Evolutionary conservation across 2,329 filamentous ascomycete species (phyloP).

Genomic region (Neopestalotiopsis clavispora): DNA sequence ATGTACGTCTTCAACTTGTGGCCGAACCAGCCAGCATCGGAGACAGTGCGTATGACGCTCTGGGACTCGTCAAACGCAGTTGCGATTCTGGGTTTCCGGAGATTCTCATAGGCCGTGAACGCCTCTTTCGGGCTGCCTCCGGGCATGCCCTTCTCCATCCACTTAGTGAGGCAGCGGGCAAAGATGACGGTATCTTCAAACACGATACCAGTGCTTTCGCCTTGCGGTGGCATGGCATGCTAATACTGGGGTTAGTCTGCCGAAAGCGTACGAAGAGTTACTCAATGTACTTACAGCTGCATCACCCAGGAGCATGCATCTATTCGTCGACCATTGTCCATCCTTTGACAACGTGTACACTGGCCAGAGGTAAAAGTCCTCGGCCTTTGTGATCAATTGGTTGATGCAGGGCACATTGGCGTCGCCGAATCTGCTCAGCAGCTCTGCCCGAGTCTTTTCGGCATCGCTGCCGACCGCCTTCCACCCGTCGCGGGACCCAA

Average conservation of each 20-base stretch:
- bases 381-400: slow-evolving; percentile 6
- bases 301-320: slow-evolving; percentile 18
- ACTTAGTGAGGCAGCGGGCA: slow-evolving; percentile 16
- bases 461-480: slow-evolving; percentile 19
- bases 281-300: slow-evolving; percentile 2
- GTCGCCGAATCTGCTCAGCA: slow-evolving; percentile 17
- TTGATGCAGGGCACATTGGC: slow-evolving; percentile 11
- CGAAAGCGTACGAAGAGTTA: background rate
- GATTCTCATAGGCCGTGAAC: slow-evolving; percentile 12
- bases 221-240: slow-evolving; percentile 20
- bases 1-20: slow-evolving; percentile 17
- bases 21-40: slow-evolving; percentile 18
- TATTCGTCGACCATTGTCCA: slow-evolving; percentile 14
- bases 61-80: slow-evolving; percentile 17
- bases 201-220: slow-evolving; percentile 19
- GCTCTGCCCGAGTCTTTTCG: slow-evolving; percentile 16
- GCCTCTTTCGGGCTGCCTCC: slow-evolving; percentile 14
- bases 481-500: slow-evolving; percentile 19
- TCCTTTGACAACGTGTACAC: slow-evolving; percentile 19
- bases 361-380: slow-evolving; percentile 19
- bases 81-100: slow-evolving; percentile 19
- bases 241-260: background rate
- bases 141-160: slow-evolving; percentile 18
- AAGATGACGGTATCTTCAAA: slow-evolving; percentile 20
- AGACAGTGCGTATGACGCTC: slow-evolving; percentile 11